A percentile compares a stretch with the other conserved stretches of the same genome.
Conservation (phyloP, 1,139 yeast species). For the Pichia sp. region DNA sequence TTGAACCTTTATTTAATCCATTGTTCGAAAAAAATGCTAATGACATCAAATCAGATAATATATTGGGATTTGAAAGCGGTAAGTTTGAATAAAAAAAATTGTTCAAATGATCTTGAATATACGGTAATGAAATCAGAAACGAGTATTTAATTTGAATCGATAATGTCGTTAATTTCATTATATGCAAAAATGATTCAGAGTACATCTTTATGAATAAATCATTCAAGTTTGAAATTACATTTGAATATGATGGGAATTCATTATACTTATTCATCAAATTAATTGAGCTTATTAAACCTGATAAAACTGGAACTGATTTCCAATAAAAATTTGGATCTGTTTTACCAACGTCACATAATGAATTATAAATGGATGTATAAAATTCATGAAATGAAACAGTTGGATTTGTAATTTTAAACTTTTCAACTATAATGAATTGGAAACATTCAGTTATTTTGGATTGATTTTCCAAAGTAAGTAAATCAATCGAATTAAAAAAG, state of each 20-base stretch:
- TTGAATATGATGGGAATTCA: slow-evolving; percentile 20
- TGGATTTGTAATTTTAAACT: slow-evolving; percentile 56
- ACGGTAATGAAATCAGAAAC: slow-evolving; percentile 16
- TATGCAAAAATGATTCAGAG: slow-evolving; percentile 8
- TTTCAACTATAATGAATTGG: slow-evolving; percentile 44
- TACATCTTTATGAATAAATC: slow-evolving; percentile 13
- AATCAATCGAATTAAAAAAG: slow-evolving; percentile 30
- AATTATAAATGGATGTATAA: slow-evolving; percentile 39
- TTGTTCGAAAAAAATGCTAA: slow-evolving; percentile 27
- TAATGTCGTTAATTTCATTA: neutral
- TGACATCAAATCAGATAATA: slow-evolving; percentile 15
- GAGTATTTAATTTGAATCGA: slow-evolving; percentile 10
- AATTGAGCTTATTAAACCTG: slow-evolving; percentile 46
- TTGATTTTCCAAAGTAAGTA: slow-evolving; percentile 23
- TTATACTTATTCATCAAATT: slow-evolving; percentile 20
- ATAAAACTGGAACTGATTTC: slow-evolving; percentile 51
- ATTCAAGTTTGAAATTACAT: slow-evolving; percentile 21
- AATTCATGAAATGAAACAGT: slow-evolving; percentile 48
- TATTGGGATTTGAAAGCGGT: slow-evolving; percentile 10
- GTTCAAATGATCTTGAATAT: slow-evolving; percentile 16
- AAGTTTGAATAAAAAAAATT: slow-evolving; percentile 20
- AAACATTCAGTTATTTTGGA: slow-evolving; percentile 45
- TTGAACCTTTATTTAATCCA: slow-evolving; percentile 25
- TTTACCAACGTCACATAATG: slow-evolving; percentile 17
- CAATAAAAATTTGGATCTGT: slow-evolving; percentile 31